These are phyloP conservation scores for Erucastrum elatum DNA, from an alignment of 345 rosid species.

Conservation along the genomic window DNA sequence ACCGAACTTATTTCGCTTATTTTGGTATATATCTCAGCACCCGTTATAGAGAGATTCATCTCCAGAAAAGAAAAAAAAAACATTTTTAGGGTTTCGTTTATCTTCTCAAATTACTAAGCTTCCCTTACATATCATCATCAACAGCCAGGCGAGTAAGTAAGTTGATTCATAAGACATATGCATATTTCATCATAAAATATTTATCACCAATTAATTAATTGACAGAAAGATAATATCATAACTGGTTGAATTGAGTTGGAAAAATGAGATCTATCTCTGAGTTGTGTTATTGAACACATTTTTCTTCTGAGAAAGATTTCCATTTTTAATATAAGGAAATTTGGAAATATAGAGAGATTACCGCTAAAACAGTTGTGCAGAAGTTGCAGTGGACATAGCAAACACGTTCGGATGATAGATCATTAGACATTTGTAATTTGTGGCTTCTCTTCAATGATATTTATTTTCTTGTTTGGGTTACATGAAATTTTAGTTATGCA, in stretches of 20 bases:
- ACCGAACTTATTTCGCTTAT: constrained; percentile 36
- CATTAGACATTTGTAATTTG: constrained; percentile 55
- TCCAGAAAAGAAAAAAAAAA: background rate
- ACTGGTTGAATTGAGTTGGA: constrained; percentile 1
- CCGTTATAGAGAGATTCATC: background rate
- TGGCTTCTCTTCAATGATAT: constrained; percentile 12
- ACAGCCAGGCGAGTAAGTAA: background rate
- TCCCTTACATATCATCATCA: background rate
- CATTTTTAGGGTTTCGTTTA: constrained; percentile 32
- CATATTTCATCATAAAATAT: constrained; percentile 24
- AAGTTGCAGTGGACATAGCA: constrained; percentile 97
- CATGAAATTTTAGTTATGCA: constrained; percentile 13
- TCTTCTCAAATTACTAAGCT: constrained; percentile 23
- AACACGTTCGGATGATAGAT: constrained; percentile 74
- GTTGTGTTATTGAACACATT: constrained; percentile 4
- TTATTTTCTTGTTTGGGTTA: background rate
- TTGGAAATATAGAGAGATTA: constrained; percentile 38
- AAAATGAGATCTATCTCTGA: constrained; percentile 35
- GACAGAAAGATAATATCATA: background rate
- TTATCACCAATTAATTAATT: constrained; percentile 2
- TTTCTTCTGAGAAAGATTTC: background rate
- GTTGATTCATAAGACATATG: constrained; percentile 21
- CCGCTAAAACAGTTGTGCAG: constrained; percentile 98
- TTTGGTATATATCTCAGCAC: constrained; percentile 24
- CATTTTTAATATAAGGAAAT: background rate